Conservation (phyloP, 768 basidiomycete genomes). For the Collybia mongolica region DNA sequence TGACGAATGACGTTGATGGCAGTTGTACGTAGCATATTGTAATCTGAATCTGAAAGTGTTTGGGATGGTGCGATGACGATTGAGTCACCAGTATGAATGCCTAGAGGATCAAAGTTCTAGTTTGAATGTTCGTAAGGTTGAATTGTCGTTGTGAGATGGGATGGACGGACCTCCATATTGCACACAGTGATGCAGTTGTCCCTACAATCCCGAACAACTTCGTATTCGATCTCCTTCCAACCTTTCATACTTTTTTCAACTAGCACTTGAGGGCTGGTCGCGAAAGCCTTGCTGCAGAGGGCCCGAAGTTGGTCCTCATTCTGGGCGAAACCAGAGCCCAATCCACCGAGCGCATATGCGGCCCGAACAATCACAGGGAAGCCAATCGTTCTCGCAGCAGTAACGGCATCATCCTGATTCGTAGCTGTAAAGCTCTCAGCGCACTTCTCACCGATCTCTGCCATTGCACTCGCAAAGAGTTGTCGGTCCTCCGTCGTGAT, state of each 20-base stretch:
- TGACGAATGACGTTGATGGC: conserved; percentile 99
- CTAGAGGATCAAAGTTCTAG: conserved; percentile 98
- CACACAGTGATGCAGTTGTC: conserved; percentile 99
- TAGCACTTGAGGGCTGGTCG: conserved; percentile 96
- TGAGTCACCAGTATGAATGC: conserved; percentile 98
- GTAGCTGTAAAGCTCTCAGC: conserved; percentile 88
- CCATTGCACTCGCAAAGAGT: conserved; percentile 93
- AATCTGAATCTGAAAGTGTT: conserved; percentile 97
- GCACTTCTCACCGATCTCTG: conserved; percentile 92
- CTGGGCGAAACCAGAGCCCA: conserved; percentile 97
- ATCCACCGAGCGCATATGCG: conserved; percentile 93
- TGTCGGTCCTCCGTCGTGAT: conserved; percentile 97
- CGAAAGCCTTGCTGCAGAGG: conserved; percentile 92
- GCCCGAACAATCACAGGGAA: conserved; percentile 97
- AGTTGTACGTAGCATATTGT: conserved; percentile 98
- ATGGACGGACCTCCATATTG: conserved; percentile 91
- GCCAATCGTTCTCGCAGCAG: conserved; percentile 81
- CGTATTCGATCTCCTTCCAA: conserved; percentile 99
- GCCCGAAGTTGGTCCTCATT: conserved; percentile 86
- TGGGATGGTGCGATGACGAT: conserved; percentile 98
- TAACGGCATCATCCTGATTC: conserved; percentile 79
- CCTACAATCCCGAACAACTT: conserved; percentile 95
- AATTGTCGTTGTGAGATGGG: conserved; percentile 4
- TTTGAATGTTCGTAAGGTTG: conserved; percentile 3
- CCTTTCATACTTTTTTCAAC: conserved; percentile 99